Conservation (phyloP, 441 rosid species). For the Brassica balearica region DNA sequence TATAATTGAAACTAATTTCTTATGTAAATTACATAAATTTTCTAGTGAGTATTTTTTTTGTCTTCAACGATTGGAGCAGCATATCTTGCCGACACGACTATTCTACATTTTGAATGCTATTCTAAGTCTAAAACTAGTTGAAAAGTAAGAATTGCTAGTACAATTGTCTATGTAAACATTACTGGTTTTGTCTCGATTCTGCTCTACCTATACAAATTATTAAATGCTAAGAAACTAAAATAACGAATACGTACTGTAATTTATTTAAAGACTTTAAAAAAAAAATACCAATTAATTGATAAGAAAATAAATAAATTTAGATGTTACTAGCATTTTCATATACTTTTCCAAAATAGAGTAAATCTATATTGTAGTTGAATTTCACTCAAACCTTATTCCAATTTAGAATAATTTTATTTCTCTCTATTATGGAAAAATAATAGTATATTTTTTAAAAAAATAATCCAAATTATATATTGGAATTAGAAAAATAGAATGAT, state of each 20-base stretch:
- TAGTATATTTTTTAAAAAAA: no score
- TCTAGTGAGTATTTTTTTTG: slow-evolving; percentile 19
- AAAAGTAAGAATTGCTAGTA: slow-evolving; percentile 20
- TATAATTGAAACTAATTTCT: slow-evolving; percentile 16
- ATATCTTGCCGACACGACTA: slow-evolving; percentile 73
- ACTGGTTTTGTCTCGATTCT: slow-evolving; percentile 14
- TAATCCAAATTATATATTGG: not conserved
- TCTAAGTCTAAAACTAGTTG: slow-evolving; percentile 12
- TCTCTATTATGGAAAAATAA: not conserved
- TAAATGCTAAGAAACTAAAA: not conserved
- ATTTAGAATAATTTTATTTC: not conserved
- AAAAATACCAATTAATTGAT: not conserved
- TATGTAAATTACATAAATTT: slow-evolving; percentile 9
- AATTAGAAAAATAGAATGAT: not conserved
- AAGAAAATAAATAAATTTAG: not conserved
- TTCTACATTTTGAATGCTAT: slow-evolving; percentile 14
- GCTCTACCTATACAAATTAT: not conserved
- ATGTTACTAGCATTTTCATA: not conserved
- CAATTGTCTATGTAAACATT: not conserved
- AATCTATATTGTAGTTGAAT: not conserved
- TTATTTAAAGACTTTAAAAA: not conserved
- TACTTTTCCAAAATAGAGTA: not conserved
- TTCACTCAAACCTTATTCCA: not conserved
- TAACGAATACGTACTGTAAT: not conserved
- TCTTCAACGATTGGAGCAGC: slow-evolving; percentile 51